Base-by-base conservation (phyloP, 441 rosid species). In the Pelargonium australe region DNA sequence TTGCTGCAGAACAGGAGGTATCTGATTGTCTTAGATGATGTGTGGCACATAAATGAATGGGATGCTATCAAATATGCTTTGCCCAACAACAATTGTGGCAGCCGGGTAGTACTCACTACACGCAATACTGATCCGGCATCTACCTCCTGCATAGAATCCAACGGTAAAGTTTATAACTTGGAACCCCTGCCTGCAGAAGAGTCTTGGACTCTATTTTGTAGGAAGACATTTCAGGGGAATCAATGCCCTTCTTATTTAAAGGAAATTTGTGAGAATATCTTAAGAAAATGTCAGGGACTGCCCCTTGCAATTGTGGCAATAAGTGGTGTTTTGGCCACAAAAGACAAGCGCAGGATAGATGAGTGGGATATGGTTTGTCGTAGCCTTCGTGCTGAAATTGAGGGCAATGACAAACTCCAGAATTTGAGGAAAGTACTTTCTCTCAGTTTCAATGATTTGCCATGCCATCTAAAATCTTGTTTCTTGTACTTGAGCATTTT, bases 291-390 rank as follows among this genome's bases (percentile, higher is more conserved):
- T n/a, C 74, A 67, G 63, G 84, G 82, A 31, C 71, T 83, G 2
- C 82, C 84, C 0, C 81, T 83, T 40, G 82, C 84, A 2, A 78
- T 83, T 16, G 84, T 83, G 58, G 82, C 83, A 7, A 76, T 83
- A 40, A 76, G 86, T 37, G 83, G 81, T 5, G 75, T 81, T 45
- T 58, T 83, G 72, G 81, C 83, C 1, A 63, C 75, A 10, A 80
- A 79, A 63, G 72, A 72, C 45, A 68, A 16, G 51, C 53, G 68
- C 16, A 72, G 77, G 23, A 63, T 73, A 1, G 76, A 68, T 25
- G 80, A 76, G 64, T 75, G 77, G 80, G 79, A 74, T 2, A 67
- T 64, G 64, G 69, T 77, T 7, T 41, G 31, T 25, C 68, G 62
- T 2, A 61, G 67, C 63, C 75, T 78, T 11, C 71, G 72, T 11